Base-by-base conservation (phyloP, 2,329 filamentous ascomycete species). In the Pseudocercospora crystallina region DNA sequence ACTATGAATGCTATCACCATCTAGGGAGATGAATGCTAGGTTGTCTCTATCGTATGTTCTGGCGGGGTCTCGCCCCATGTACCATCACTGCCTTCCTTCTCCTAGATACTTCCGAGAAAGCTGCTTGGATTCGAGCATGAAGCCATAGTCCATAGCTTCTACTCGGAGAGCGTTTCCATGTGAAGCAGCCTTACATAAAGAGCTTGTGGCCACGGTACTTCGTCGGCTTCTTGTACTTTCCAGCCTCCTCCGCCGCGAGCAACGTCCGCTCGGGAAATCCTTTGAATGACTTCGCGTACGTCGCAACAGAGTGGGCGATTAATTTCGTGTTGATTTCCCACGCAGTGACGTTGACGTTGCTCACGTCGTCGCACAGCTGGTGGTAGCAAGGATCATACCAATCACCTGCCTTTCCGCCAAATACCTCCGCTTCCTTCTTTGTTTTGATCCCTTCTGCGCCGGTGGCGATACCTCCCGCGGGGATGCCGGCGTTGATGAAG, bases 301-400 rank as follows among this genome's bases (percentile, higher is more conserved):
- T 85, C 1, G 85, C 86, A n/a, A 89, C 81, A 1, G 83, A 84
- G 69, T 87, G 84, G 2, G 87, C 86, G 58, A 90, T 85, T 42
- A 74, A 78, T 66, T 78, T 75, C 5, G 76, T 73, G 62, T 81
- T 82, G 54, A 78, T 67, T 51, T 78, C 72, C 71, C 79, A 82
- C 7, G 79, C 79, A 5, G 74, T 73, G 36, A 71, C 65, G 57
- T 84, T 80, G 54, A 85, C 68, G 57, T 72, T 72, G 33, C 62
- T 63, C 2, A 69, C 56, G n/a, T 60, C 68, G 49, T 73, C 71
- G 8, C 66, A 66, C 10, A 65, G 61, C 44, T 63, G 54, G 45
- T 73, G 71, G 54, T 73, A 72, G 51, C 71, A 67, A 5, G 58
- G 61, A 53, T 73, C 71, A 43, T 69, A 70, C 64, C 69, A 69